Percentiles rank a stretch among this genome's conserved stretches.
Evolutionary conservation across 1,139 yeast species (phyloP).

Genomic region (Pichia kudriavzevii): DNA sequence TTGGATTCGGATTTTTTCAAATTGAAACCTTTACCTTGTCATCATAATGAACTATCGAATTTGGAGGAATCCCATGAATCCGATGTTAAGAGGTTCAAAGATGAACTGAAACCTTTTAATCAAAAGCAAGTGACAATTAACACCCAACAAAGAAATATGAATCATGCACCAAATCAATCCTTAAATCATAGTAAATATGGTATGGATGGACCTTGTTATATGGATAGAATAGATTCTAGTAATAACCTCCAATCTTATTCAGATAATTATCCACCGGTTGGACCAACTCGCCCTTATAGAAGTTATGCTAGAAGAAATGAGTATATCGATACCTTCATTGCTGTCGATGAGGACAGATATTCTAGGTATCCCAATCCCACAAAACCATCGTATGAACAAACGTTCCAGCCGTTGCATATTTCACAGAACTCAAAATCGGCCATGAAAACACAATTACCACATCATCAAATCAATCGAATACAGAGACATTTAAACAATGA

Average conservation of each 20-base stretch:
- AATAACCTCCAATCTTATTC: too few species aligned
- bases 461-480: constrained; percentile 5
- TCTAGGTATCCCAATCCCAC: too few species aligned
- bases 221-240: constrained; percentile 7
- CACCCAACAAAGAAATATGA: not conserved
- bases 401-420: too few species aligned
- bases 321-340: too few species aligned
- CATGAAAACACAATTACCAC: constrained; percentile 1
- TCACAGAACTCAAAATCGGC: too few species aligned
- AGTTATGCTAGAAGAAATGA: not conserved
- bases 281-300: not conserved
- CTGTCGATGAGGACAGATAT: too few species aligned
- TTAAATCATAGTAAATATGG: constrained; percentile 23
- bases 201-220: constrained; percentile 6
- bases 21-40: constrained; percentile 55
- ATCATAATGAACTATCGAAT: constrained; percentile 49
- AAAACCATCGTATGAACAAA: too few species aligned
- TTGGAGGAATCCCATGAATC: constrained; percentile 88
- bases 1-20: constrained; percentile 61
- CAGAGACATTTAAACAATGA: constrained; percentile 6
- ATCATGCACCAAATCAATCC: constrained; percentile 13
- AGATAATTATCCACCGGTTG: constrained; percentile 2
- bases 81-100: constrained; percentile 59
- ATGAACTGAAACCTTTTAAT: constrained; percentile 26
- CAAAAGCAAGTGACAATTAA: constrained; percentile 1